These are phyloP conservation scores for Marasmius fiardii DNA, from an alignment of 1,284 basidiomycete genomes.

Conservation along the genomic window DNA sequence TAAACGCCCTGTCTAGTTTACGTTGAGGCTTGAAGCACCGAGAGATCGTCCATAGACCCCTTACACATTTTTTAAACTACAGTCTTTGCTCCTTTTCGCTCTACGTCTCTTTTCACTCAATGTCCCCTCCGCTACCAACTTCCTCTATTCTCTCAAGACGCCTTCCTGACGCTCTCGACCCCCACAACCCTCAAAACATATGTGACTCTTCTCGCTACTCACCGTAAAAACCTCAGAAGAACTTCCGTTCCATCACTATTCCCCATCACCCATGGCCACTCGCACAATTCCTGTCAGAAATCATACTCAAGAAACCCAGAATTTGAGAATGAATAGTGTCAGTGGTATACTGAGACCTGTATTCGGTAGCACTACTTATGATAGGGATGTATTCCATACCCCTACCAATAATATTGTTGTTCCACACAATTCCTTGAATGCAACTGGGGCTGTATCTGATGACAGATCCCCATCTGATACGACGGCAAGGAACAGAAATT, in stretches of 20 bases:
- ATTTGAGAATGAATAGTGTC: background rate
- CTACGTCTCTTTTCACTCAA: background rate
- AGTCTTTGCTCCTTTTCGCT: background rate
- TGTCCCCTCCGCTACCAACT: background rate
- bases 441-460: no score
- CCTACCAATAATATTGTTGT: no score
- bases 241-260: background rate
- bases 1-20: no score
- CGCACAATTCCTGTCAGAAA: background rate
- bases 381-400: no score
- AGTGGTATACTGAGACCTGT: background rate
- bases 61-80: no score
- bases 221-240: background rate
- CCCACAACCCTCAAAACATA: background rate
- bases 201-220: background rate
- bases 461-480: no score
- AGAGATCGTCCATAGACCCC: no score
- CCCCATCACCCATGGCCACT: background rate
- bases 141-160: background rate
- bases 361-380: no score
- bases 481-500: background rate
- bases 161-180: background rate
- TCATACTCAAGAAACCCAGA: background rate
- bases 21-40: no score
- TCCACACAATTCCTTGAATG: no score